Base-by-base conservation (phyloP, 2,329 filamentous ascomycete species). In the Fusarium napiforme region DNA sequence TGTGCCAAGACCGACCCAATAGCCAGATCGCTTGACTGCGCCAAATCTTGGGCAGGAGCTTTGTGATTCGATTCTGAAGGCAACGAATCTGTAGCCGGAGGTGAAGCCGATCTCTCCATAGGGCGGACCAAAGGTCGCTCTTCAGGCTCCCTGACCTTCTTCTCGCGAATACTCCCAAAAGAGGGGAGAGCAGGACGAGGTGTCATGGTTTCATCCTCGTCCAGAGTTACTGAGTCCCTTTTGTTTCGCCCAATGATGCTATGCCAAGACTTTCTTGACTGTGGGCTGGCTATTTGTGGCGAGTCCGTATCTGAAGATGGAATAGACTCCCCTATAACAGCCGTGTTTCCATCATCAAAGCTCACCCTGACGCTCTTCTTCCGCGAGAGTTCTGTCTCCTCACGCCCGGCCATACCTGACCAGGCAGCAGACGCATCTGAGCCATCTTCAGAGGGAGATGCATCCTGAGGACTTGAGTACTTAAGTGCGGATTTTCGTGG, bases 401-500 rank as follows among this genome's bases (percentile, higher is more conserved):
- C 84, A 11, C 78, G 77, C 9, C 59, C 56, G 9, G 67, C 75
- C 21, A 76, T 73, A 18, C 76, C 78, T 39, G 74, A 72, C 32
- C 63, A 74, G 50, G 76, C 79, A 46, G 70, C 76, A 1, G 84
- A 86, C 47, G 79, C 81, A 74, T 86, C 87, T 7, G 87, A 87
- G 30, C 84, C 77, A 64, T 85, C 82, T 72, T 86, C 83, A 52
- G 87, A 83, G 52, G 90, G 85, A 60, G 90, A 87, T 39, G 84
- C 76, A 71, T 86, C 84, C 76, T 87, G 77, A 64, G 90, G 87
- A 55, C 89, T 90, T 4, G 78, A 75, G 18, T 90, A 86, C 79
- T 95, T 95, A 71, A 95, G 78, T 4, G 93, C 93, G 3, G 93
- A 94, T 79, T 96, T 96, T 50, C 90, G 90, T 15, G 93, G 93